Conservation (phyloP, 208 protist species). For the Trypanosoma congolense region DNA sequence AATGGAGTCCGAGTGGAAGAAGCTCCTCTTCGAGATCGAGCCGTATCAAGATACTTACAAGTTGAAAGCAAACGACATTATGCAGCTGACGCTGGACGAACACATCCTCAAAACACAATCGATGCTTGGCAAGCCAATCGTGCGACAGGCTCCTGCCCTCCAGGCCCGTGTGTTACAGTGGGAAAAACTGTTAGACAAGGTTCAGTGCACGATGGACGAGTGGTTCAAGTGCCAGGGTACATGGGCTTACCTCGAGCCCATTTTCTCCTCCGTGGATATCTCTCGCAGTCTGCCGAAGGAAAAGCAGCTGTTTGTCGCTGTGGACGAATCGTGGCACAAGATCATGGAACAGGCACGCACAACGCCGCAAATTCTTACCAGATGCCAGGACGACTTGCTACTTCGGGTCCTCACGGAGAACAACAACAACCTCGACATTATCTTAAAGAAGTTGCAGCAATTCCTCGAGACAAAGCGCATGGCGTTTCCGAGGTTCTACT, state of each 20-base stretch:
- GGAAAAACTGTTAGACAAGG: constrained; percentile 89
- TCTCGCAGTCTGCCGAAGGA: constrained; percentile 94
- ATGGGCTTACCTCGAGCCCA: constrained; percentile 96
- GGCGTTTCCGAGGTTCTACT: constrained; percentile 96
- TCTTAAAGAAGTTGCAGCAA: constrained; percentile 96
- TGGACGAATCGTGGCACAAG: constrained; percentile 92
- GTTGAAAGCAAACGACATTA: constrained; percentile 89
- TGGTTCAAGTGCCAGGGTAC: constrained; percentile 95
- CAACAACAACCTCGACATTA: constrained; percentile 92
- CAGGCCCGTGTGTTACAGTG: constrained; percentile 89
- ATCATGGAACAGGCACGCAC: constrained; percentile 89
- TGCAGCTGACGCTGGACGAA: constrained; percentile 93
- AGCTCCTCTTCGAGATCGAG: constrained; percentile 90
- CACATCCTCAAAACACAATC: constrained; percentile 95
- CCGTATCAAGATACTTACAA: constrained; percentile 92
- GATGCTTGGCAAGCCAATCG: constrained; percentile 92
- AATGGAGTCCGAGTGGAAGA: constrained; percentile 93
- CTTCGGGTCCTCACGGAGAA: constrained; percentile 86
- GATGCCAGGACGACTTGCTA: constrained; percentile 91
- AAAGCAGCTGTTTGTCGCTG: constrained; percentile 88
- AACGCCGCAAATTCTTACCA: constrained; percentile 83
- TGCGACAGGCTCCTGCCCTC: constrained; percentile 83
- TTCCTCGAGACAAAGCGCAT: constrained; percentile 98
- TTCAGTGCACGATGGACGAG: constrained; percentile 93
- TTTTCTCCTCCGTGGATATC: constrained; percentile 96